Conservation (phyloP, 495 filamentous ascomycete species). For the Penicillium psychrofluorescens region DNA sequence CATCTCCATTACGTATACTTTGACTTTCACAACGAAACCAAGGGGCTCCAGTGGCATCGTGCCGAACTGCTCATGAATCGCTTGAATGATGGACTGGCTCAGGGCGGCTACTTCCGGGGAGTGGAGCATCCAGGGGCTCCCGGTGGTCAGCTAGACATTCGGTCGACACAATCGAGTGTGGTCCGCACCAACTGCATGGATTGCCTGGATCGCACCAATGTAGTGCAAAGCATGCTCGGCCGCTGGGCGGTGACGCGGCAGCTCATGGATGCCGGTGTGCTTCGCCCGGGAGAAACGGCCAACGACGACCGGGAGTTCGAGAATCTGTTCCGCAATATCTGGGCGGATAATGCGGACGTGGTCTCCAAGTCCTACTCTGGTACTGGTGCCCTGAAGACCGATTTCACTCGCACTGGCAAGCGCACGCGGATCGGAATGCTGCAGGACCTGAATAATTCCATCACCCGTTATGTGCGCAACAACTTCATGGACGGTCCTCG, state of each 20-base stretch:
- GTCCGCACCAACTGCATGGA: conserved; percentile 99
- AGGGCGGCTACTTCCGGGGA: conserved; percentile 88
- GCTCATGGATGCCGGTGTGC: conserved; percentile 71
- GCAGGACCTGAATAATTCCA: conserved; percentile 75
- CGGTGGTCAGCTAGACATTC: conserved; percentile 65
- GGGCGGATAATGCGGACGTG: conserved; percentile 96
- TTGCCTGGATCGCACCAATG: conserved; percentile 95
- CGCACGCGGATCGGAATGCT: conserved; percentile 75
- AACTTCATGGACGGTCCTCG: conserved; percentile 89
- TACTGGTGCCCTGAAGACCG: conserved; percentile 92
- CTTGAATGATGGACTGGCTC: conserved; percentile 59
- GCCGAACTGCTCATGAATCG: conserved; percentile 80
- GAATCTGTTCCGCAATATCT: conserved; percentile 84
- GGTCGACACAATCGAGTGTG: conserved; percentile 72
- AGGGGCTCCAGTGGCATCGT: conserved; percentile 86
- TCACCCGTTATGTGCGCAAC: conserved; percentile 78
- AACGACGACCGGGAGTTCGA: conserved; percentile 73
- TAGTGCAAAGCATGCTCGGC: conserved; percentile 92
- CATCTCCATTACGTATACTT: conserved; percentile 93
- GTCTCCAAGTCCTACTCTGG: conserved; percentile 90
- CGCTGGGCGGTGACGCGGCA: conserved; percentile 82
- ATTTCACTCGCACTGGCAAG: conserved; percentile 84
- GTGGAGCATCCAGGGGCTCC: conserved; percentile 70
- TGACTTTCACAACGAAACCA: conserved; percentile 96
- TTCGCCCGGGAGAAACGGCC: conserved; percentile 60